Evolutionary conservation across 169 alveolate species (phyloP).

Genomic region (Eimeria praecox): DNA sequence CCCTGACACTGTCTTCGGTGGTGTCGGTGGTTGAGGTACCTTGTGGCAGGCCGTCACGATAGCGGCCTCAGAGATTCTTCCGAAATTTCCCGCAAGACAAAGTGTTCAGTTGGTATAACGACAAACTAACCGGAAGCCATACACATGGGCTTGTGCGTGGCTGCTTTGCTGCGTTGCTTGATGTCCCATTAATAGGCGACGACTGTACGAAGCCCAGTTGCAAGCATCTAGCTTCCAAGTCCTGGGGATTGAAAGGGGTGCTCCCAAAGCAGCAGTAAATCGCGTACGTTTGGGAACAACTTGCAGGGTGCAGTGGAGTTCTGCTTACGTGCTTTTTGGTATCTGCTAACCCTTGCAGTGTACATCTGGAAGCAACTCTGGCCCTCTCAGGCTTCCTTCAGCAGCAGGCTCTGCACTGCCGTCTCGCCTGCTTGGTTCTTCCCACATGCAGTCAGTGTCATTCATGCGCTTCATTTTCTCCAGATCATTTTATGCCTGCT

Average conservation of each 20-base stretch:
- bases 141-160: background rate
- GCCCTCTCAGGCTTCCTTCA: background rate
- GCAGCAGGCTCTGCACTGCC: background rate
- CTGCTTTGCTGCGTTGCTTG: constrained; percentile 6
- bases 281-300: constrained; percentile 38
- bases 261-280: constrained; percentile 70
- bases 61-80: background rate
- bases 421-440: background rate
- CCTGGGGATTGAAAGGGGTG: constrained; percentile 76
- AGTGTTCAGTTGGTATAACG: background rate
- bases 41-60: constrained; percentile 11
- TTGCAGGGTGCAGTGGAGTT: background rate
- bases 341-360: background rate
- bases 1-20: background rate
- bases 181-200: constrained; percentile 20
- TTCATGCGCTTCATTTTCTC: background rate
- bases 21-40: background rate
- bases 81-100: background rate
- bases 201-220: constrained; percentile 74
- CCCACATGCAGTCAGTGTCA: background rate
- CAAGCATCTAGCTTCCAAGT: constrained; percentile 79
- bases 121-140: background rate
- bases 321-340: background rate
- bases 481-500: background rate
- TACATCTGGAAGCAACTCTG: background rate